Percentiles rank a stretch among this genome's conserved stretches.
These are phyloP conservation scores for Emmonsia crescens DNA, from an alignment of 2,329 filamentous ascomycete species.

Conservation along the genomic window DNA sequence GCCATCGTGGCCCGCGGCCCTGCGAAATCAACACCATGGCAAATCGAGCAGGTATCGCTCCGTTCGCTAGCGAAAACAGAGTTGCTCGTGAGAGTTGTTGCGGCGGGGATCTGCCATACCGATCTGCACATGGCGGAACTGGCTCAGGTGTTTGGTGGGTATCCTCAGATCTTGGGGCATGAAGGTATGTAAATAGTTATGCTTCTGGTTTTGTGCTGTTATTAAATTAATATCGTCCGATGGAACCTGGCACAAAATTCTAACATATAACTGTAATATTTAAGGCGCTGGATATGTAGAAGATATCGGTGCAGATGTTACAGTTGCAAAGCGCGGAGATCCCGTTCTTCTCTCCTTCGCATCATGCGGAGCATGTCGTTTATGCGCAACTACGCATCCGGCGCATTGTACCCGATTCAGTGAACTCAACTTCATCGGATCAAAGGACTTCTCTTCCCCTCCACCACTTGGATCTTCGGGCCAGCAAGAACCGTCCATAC, in stretches of 20 bases:
- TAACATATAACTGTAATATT: not conserved
- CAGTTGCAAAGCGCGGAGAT: constrained; percentile 34
- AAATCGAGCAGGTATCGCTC: not conserved
- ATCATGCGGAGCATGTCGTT: constrained; percentile 13
- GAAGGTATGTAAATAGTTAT: constrained; percentile 11
- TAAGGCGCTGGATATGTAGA: constrained; percentile 43
- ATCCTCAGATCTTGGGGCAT: constrained; percentile 5
- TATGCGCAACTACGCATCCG: constrained; percentile 13
- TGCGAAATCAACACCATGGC: not conserved
- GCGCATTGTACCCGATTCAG: constrained; percentile 13
- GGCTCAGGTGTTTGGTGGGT: constrained; percentile 7
- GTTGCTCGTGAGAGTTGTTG: constrained; percentile 24
- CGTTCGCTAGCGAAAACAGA: constrained; percentile 15
- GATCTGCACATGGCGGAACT: constrained; percentile 22
- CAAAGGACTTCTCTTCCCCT: constrained; percentile 7
- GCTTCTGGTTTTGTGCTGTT: not conserved
- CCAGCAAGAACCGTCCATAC: constrained; percentile 6
- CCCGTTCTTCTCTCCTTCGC: constrained; percentile 26
- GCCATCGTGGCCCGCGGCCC: not conserved
- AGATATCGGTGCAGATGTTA: constrained; percentile 33
- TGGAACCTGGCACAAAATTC: not conserved
- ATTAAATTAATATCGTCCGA: not conserved
- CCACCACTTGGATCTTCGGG: not conserved
- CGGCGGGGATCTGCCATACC: constrained; percentile 27
- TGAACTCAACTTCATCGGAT: constrained; percentile 12